Conservation (phyloP, 345 rosid genomes). For the Carallia pectinifolia region DNA sequence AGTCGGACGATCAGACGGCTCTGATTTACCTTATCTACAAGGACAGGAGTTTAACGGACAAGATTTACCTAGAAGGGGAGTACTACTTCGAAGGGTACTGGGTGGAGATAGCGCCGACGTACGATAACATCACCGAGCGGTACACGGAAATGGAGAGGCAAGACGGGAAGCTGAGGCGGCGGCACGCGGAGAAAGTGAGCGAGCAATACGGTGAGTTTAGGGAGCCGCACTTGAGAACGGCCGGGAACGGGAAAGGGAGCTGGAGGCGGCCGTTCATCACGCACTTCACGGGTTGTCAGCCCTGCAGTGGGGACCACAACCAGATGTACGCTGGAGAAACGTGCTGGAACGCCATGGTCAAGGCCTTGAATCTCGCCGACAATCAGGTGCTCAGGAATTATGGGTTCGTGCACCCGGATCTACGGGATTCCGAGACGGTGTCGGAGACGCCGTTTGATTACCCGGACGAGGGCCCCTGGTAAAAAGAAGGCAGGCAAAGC, state of each 20-base stretch:
- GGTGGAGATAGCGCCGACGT: conserved; percentile 7
- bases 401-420: conserved; percentile 19
- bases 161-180: neutral
- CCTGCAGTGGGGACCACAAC: conserved; percentile 19
- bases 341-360: conserved; percentile 17
- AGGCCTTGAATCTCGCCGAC: conserved; percentile 25
- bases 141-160: conserved; percentile 4
- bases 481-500: no score
- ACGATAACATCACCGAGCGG: conserved; percentile 11
- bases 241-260: neutral
- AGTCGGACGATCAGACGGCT: conserved; percentile 26
- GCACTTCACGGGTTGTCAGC: conserved; percentile 26
- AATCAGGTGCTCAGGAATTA: conserved; percentile 24
- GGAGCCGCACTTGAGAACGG: conserved; percentile 2
- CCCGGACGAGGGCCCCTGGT: neutral
- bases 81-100: conserved; percentile 20
- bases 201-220: conserved; percentile 10
- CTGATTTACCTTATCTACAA: conserved; percentile 10
- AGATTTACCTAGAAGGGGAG: conserved; percentile 22
- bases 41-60: conserved; percentile 12
- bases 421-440: neutral
- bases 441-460: conserved; percentile 2
- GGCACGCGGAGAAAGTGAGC: conserved; percentile 17
- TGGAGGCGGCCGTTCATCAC: conserved; percentile 18
- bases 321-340: conserved; percentile 6